Percentiles rank a stretch among this genome's conserved stretches.
Conservation (phyloP, 169 alveolate species). For the Plasmodium coatneyi region DNA sequence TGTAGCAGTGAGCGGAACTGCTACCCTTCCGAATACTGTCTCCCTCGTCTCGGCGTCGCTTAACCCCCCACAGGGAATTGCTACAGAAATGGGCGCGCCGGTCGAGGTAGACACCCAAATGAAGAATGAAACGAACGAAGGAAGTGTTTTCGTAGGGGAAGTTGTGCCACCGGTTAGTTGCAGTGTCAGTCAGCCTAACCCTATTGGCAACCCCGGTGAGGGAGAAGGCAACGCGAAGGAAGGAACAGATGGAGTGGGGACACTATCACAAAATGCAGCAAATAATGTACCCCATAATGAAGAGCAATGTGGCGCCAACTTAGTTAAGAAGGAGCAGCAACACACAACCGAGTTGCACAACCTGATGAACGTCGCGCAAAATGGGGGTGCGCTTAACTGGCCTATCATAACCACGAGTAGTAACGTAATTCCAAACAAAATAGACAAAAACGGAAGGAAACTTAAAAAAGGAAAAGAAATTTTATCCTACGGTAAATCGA, state of each 20-base stretch:
- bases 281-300: not conserved
- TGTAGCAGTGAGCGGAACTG: not conserved
- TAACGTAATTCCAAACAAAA: not conserved
- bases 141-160: not conserved
- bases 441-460: not conserved
- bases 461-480: slow-evolving; percentile 9
- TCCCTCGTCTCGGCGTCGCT: not conserved
- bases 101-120: not conserved
- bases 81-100: not conserved
- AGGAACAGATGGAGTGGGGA: not conserved
- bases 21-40: not conserved
- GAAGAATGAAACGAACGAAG: not conserved
- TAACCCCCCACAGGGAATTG: not conserved
- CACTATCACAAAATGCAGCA: not conserved
- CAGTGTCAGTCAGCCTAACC: not conserved
- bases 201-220: not conserved
- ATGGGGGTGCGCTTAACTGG: not conserved
- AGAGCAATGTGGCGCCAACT: not conserved
- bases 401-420: not conserved
- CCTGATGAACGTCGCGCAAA: not conserved
- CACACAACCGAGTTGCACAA: not conserved
- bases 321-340: not conserved
- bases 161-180: not conserved
- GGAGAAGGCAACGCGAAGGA: not conserved
- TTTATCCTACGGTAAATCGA: not conserved